Base-by-base conservation (phyloP, 768 basidiomycete genomes). In the Trametes maxima region DNA sequence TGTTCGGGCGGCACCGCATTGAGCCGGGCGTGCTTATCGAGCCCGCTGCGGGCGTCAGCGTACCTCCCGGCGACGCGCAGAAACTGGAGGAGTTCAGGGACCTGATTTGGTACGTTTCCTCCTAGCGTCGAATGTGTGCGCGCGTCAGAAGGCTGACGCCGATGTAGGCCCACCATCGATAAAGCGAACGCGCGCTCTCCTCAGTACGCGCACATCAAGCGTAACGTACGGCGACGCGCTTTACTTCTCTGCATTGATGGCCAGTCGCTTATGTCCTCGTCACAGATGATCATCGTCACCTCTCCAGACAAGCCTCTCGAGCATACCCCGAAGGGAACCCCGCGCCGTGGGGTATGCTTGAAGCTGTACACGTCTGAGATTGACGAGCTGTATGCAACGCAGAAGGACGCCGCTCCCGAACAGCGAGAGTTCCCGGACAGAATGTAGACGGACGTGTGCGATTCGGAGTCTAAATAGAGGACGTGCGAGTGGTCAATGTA, bases 261-360 rank as follows among this genome's bases (percentile, higher is more conserved):
- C 12, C 25, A n/a, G 1, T 46, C 19, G 7, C 25, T 45, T 5
- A 33, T 8, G 21, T 73, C 82, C 13, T 81, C 79, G 69, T 80
- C 79, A 63, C 79, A 85, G 65, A 80, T 84, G 80, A 79, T 85
- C 39, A 44, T 83, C 28, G 67, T 83, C 16, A 73, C 81, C 0
- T 69, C 73, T 2, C 65, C 76, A 24, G 72, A 69, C 0, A 80
- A 80, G 57, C 82, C 80, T 0, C 70, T 84, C 43, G 70, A 76
- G n/a, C 77, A 77, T 21, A 70, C 80, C 0, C 76, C 71, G 0
- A 85, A 84, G 63, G 80, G 81, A 2, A 80, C 82, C 0, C 74
- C 81, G 3, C 71, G 72, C 43, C 76, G 78, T 49, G 79, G 78
- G 57, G 75, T 73, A 5, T 73, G 78, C 0, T 53, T 82, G 39